phyloP scores from a whole-genome alignment of 306 rosid species.

The Lathyrus oleraceus region DNA sequence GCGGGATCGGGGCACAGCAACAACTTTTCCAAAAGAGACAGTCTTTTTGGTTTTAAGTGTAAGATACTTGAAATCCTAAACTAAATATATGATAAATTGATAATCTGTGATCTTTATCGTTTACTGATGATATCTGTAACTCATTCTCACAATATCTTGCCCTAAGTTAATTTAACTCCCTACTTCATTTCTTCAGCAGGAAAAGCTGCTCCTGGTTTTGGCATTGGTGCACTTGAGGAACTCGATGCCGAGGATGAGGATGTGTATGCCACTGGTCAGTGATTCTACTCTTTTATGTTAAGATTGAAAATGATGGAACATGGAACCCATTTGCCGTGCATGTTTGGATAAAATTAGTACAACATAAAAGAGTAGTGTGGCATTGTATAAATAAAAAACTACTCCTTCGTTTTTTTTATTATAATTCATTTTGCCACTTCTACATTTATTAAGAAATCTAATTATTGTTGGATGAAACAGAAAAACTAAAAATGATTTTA shows the following conservation, averaged over 20 bases:
- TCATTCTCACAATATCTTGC: slow-evolving; percentile 39
- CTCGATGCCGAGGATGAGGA: slow-evolving; percentile 94
- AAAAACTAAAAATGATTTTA: no score
- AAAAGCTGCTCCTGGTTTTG: slow-evolving; percentile 94
- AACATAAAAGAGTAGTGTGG: no score
- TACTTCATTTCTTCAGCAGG: slow-evolving; percentile 69
- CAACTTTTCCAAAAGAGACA: slow-evolving; percentile 49
- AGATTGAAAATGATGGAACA: slow-evolving; percentile 2
- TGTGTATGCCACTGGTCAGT: slow-evolving; percentile 79
- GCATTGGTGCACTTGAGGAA: slow-evolving; percentile 98
- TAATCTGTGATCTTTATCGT: slow-evolving; percentile 28
- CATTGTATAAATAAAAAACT: neutral
- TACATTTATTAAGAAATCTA: no score
- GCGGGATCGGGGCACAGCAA: slow-evolving; percentile 50
- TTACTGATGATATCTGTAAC: slow-evolving; percentile 19
- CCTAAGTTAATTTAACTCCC: slow-evolving; percentile 31
- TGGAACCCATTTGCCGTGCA: neutral
- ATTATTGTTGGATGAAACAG: no score
- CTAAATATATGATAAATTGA: slow-evolving; percentile 11
- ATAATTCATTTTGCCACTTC: no score
- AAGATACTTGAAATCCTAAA: slow-evolving; percentile 45
- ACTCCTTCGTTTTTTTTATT: no score
- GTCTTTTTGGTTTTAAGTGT: slow-evolving; percentile 83
- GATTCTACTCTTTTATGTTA: slow-evolving; percentile 33
- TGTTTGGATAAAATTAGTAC: no score